Base-by-base conservation (phyloP, 495 filamentous ascomycete genomes). In the Pyrenula massariospora region DNA sequence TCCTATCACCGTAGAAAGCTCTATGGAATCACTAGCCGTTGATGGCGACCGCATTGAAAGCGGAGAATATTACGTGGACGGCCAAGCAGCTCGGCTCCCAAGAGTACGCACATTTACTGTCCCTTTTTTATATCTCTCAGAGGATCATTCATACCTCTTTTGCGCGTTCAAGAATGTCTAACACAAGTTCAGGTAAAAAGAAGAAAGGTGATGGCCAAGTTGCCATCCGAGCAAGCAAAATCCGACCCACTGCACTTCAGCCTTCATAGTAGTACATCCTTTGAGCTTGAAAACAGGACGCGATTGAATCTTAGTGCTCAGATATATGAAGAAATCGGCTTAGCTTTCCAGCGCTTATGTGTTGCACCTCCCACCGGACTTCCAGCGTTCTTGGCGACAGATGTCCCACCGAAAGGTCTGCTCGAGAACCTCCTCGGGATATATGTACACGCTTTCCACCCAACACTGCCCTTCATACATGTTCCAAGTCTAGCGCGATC, bases 381-480 rank as follows among this genome's bases (percentile, higher is more conserved):
- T 57, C 53, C 64, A 2, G 57, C 60, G n/a, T 77, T 77, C 56
- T 67, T 71, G 19, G 58, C 67, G 0, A 57, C 57, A 3, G 52
- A 58, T 23, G 77, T 79, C 55, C 75, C 70, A 3, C 58, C 61
- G 5, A 54, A 57, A 10, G 55, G 72, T 12, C 25, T 62, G 3
- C 59, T 76, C 25, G 67, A 59, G 24, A 56, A 55, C 21, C 71
- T 74, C 48, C 56, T 77, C 24, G 53, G 57, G 1, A 61, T 65
- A 24, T 77, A 68, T 53, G 70, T 73, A 20, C 61, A 72, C 24
- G 65, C 65, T 36, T 78, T 76, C 21, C 68, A 75, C 42, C 59
- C 68, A 2, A 66, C 72, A n/a, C 70, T 77, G 31, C 77, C 75
- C 2, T 71, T 76, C 19, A 53, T 77, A 24, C 76, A 78, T 59